Percentiles rank a stretch among this genome's conserved stretches.
Evolutionary conservation across 306 rosid species (phyloP).

Genomic region (Begonia fuchsioides): DNA sequence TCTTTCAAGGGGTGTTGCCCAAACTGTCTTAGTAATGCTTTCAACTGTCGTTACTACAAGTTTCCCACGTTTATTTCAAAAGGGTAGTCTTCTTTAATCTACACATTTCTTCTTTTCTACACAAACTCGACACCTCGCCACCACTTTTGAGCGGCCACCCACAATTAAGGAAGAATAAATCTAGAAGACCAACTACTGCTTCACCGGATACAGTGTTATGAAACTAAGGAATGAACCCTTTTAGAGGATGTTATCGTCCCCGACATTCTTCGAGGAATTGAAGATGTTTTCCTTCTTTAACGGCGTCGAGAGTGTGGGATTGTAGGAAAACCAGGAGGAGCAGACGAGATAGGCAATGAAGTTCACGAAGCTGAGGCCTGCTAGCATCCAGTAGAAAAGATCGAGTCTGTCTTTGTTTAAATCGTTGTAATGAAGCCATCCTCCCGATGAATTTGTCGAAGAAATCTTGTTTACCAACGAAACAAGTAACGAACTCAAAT

Average conservation of each 20-base stretch:
- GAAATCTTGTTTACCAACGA: slow-evolving; percentile 65
- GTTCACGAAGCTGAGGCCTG: slow-evolving; percentile 63
- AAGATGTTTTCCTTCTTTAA: slow-evolving; percentile 7
- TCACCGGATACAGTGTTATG: background rate
- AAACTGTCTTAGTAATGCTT: background rate
- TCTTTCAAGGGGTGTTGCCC: slow-evolving; percentile 3
- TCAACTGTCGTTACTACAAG: too few species aligned
- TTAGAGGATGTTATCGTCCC: slow-evolving; percentile 2
- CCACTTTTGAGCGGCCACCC: slow-evolving; percentile 1
- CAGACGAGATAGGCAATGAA: slow-evolving; percentile 72
- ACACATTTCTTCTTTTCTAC: too few species aligned
- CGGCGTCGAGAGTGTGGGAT: slow-evolving; percentile 18
- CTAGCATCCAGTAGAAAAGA: slow-evolving; percentile 74
- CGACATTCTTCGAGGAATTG: slow-evolving; percentile 10
- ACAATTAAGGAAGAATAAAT: slow-evolving; percentile 8
- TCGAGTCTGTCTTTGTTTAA: slow-evolving; percentile 78
- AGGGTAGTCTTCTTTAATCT: too few species aligned
- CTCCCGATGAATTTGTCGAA: slow-evolving; percentile 21
- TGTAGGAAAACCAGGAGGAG: slow-evolving; percentile 46
- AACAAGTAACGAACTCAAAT: slow-evolving; percentile 66
- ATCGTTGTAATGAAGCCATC: slow-evolving; percentile 66
- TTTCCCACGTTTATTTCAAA: too few species aligned
- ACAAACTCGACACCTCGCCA: too few species aligned
- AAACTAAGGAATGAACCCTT: background rate
- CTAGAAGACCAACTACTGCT: background rate